A percentile compares a stretch with the other conserved stretches of the same genome.
phyloP scores from a whole-genome alignment of 805 yeast species.

The Nakazawaea ernobii region DNA sequence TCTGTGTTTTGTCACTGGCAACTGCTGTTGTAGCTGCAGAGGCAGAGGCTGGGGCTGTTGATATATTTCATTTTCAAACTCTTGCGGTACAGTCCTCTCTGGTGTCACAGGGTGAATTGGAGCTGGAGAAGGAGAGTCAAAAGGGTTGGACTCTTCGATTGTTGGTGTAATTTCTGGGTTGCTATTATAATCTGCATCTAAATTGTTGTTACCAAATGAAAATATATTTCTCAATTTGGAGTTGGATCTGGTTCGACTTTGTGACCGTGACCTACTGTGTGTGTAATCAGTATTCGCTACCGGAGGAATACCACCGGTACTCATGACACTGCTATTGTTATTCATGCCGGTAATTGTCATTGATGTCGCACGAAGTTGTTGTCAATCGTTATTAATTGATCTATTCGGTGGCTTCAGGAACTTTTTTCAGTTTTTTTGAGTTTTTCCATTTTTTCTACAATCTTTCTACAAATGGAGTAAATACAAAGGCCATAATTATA shows the following conservation, averaged over 20 bases:
- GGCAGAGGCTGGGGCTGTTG: background rate
- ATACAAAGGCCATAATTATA: too few relatives aligned
- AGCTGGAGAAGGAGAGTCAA: background rate
- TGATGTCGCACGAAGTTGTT: background rate
- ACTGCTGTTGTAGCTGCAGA: background rate
- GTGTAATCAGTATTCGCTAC: background rate
- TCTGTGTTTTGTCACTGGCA: constrained; percentile 19
- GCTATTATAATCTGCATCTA: background rate
- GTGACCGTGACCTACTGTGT: constrained; percentile 13
- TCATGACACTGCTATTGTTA: constrained; percentile 14
- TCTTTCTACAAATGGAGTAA: too few relatives aligned
- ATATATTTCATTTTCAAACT: background rate
- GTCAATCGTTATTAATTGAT: background rate
- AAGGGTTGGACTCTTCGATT: constrained; percentile 7
- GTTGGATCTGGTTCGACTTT: constrained; percentile 33
- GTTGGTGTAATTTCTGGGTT: constrained; percentile 8
- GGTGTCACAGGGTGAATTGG: background rate
- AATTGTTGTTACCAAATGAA: constrained; percentile 26
- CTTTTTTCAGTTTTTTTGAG: too few relatives aligned
- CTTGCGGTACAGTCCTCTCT: background rate
- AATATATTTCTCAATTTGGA: constrained; percentile 34
- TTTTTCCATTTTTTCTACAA: too few relatives aligned
- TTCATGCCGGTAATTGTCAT: constrained; percentile 5
- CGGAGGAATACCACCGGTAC: background rate
- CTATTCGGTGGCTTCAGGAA: background rate